Evolutionary conservation across 73 alveolate species (phyloP).

Genomic region (Blepharisma japonicum): DNA sequence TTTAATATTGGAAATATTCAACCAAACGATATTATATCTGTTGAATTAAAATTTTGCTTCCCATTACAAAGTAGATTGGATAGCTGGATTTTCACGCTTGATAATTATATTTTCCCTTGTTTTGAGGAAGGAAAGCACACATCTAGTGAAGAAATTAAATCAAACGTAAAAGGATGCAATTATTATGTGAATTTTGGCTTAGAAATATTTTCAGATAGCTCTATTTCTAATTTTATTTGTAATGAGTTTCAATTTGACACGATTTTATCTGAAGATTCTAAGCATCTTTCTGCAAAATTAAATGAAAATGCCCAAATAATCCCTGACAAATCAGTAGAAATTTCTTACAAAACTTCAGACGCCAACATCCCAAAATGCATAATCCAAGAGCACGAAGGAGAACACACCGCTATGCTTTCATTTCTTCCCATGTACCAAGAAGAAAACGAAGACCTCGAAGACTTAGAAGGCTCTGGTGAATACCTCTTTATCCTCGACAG

Average conservation of each 20-base stretch:
- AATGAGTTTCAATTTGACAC: not conserved
- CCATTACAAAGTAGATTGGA: not conserved
- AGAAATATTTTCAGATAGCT: not conserved
- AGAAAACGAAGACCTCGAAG: not conserved
- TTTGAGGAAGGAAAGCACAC: not conserved
- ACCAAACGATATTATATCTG: not conserved
- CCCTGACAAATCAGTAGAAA: not conserved
- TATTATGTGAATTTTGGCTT: not conserved
- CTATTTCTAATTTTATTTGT: not conserved
- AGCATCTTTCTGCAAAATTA: not conserved
- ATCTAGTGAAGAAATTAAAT: not conserved
- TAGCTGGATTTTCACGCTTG: not conserved
- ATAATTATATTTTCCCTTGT: not conserved
- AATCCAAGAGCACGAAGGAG: not conserved
- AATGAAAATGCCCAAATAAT: not conserved
- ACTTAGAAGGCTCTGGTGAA: constrained; percentile 42
- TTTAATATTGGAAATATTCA: constrained; percentile 11
- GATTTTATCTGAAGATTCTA: not conserved
- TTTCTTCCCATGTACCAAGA: not conserved
- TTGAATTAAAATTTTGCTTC: not conserved
- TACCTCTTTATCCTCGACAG: constrained; percentile 73
- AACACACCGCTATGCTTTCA: not conserved
- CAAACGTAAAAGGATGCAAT: constrained; percentile 2
- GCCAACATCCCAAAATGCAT: constrained; percentile 14
- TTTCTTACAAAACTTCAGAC: not conserved